Percentiles rank a stretch among this genome's conserved stretches.
Evolutionary conservation across 129 eudicot genomes (phyloP).

Genomic region (Rutidosis leptorrhynchoides): DNA sequence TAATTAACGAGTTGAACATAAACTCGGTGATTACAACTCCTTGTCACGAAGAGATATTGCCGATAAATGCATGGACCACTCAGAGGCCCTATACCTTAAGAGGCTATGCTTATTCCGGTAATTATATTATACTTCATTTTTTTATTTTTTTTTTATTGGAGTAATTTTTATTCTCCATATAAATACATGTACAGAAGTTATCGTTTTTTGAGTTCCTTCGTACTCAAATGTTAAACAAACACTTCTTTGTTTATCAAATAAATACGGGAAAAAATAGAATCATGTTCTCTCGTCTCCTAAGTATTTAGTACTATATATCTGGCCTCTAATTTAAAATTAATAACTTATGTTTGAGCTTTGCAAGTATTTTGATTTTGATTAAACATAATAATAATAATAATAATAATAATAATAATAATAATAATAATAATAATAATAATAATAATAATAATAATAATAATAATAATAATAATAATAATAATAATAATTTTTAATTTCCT

Average conservation of each 20-base stretch:
- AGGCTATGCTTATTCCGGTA: conserved; percentile 95
- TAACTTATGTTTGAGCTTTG: too few relatives aligned
- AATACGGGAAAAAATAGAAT: too few relatives aligned
- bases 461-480: too few relatives aligned
- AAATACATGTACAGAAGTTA: background rate
- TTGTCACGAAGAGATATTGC: conserved; percentile 86
- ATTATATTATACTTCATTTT: background rate
- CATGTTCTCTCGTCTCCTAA: background rate
- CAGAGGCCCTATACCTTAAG: conserved; percentile 80
- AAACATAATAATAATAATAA: too few relatives aligned
- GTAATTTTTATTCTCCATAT: background rate
- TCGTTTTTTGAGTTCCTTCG: background rate
- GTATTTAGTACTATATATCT: too few relatives aligned
- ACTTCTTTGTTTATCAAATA: background rate
- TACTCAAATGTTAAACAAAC: background rate
- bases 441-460: too few relatives aligned
- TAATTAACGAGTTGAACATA: conserved; percentile 88
- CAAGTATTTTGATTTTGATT: too few relatives aligned
- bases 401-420: too few relatives aligned
- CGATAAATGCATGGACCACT: conserved; percentile 87
- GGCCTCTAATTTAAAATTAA: too few relatives aligned
- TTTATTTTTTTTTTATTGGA: too few relatives aligned
- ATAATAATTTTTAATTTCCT: too few relatives aligned
- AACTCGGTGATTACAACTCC: conserved; percentile 98
- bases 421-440: too few relatives aligned